Percentiles rank a stretch among this genome's conserved stretches.
Conservation (phyloP, 148 eudicot species). For the Cornus suecica region DNA sequence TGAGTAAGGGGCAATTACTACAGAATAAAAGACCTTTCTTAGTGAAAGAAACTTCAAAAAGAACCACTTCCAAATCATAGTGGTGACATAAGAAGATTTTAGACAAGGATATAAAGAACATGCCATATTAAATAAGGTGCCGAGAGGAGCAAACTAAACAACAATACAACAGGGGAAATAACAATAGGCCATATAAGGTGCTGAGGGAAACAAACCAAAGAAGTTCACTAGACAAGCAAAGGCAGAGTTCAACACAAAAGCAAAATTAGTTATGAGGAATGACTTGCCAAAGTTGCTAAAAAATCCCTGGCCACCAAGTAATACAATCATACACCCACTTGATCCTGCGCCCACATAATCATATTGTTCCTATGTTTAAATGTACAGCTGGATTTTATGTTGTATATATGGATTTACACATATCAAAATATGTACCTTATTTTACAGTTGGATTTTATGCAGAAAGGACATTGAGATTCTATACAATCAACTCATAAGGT, state of each 20-base stretch:
- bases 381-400: too few relatives aligned
- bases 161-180: not conserved
- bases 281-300: too few relatives aligned
- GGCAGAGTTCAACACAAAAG: not conserved
- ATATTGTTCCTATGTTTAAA: too few relatives aligned
- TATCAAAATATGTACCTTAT: too few relatives aligned
- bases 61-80: conserved; percentile 2
- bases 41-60: not conserved
- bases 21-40: conserved; percentile 7
- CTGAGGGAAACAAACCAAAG: not conserved
- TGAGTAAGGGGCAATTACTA: conserved; percentile 15
- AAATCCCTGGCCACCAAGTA: too few relatives aligned
- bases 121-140: not conserved
- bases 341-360: too few relatives aligned
- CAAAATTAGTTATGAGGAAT: not conserved
- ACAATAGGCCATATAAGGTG: not conserved
- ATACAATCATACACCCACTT: too few relatives aligned
- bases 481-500: too few relatives aligned
- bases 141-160: not conserved
- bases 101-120: not conserved
- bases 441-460: too few relatives aligned
- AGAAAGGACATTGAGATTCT: too few relatives aligned
- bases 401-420: too few relatives aligned
- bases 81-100: not conserved
- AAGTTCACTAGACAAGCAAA: not conserved